phyloP scores from a whole-genome alignment of 345 rosid species.

The Salix suchowensis region DNA sequence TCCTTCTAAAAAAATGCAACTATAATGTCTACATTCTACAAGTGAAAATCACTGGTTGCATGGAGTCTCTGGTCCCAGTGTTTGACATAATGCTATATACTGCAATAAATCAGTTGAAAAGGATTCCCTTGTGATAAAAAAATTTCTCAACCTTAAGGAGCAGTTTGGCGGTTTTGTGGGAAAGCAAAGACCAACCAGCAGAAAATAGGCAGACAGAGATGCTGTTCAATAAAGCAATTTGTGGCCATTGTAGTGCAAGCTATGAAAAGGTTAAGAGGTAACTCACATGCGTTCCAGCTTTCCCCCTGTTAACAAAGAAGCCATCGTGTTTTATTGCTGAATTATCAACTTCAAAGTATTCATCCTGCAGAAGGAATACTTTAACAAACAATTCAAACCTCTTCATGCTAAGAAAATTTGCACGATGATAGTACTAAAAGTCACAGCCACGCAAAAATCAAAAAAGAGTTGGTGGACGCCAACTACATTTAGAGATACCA shows the following conservation, averaged over 20 bases:
- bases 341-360: conserved; percentile 94
- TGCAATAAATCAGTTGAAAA: not conserved
- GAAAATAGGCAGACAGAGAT: too few relatives aligned
- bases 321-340: conserved; percentile 83
- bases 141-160: not conserved
- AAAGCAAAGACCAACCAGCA: not conserved
- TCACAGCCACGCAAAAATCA: not conserved
- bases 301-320: conserved; percentile 89
- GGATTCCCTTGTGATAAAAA: not conserved
- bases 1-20: not conserved
- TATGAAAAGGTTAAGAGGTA: conserved; percentile 7
- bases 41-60: not conserved
- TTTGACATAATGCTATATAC: not conserved
- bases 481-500: conserved; percentile 20
- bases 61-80: not conserved
- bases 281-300: conserved; percentile 77
- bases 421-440: not conserved
- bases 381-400: not conserved
- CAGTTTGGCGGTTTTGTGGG: not conserved
- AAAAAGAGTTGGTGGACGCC: not conserved
- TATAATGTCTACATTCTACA: not conserved
- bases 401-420: not conserved
- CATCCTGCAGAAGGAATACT: conserved; percentile 57
- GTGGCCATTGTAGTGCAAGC: not conserved
- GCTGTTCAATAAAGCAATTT: not conserved